Evolutionary conservation across 495 filamentous ascomycete species (phyloP), one percentile per base, ranked within the genome.

Genomic region (Delitschia confertaspora): DNA sequence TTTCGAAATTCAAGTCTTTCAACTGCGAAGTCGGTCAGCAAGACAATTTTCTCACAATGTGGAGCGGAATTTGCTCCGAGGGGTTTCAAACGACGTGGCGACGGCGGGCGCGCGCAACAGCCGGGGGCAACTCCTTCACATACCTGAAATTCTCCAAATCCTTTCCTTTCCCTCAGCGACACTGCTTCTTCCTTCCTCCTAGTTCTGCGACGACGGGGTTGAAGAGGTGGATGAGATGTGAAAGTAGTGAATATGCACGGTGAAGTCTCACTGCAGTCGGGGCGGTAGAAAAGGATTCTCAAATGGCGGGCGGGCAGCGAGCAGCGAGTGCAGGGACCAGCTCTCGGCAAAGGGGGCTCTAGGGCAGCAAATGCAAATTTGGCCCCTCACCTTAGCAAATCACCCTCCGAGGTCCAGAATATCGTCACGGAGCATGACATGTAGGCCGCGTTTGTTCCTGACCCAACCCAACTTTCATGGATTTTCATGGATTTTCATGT

Each of bases 91-190:
- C n/a, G n/a, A 26, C 31, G 30, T 34, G 29, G 40, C 40, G 29
- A n/a, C n/a, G n/a, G n/a, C n/a, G n/a, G n/a, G n/a, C n/a, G n/a
- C n/a, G n/a, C n/a, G n/a, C n/a, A n/a, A n/a, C n/a, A n/a, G n/a
- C 5, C 4, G 36, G 36, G 4, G 20, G 19, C 38, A 32, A 45
- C 31, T 23, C 24, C 19, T 10, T 23, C 17, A 46, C 47, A 27
- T 47, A 50, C 47, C n/a, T 13, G 41, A 33, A 40, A 45, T 17
- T 55, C 50, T 58, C 49, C 45, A 13, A 37, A 20, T 53, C 47
- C 56, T 59, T 53, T 53, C 56, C 56, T 59, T 53, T 53, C 56
- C 56, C 56, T 59, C 56, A 42, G 46, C 55, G 42, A 53, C 56
- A 45, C 56, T 50, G 48, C 56, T 48, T 38, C 46, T 24, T 33